Evolutionary conservation across 306 rosid species (phyloP), one percentile per base, ranked within the genome.

Genomic region (Coriaria nepalensis): DNA sequence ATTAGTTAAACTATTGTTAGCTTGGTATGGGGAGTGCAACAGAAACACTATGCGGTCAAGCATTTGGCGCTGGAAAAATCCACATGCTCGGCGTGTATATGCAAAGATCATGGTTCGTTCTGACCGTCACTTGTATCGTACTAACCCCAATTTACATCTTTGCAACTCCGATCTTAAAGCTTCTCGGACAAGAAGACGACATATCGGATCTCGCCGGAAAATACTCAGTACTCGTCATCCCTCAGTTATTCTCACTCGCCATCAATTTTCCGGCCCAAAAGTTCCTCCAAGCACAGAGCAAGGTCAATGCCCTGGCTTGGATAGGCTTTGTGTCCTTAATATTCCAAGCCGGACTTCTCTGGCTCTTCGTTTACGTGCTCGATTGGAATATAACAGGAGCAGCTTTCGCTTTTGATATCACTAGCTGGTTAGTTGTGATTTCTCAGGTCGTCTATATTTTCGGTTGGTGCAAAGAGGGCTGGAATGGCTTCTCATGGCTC

Each of bases 11-110:
- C 5, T 6, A 41, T 6, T 6, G 4, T 41, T 41, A 77, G 84
- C 67, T 86, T 65, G 96, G 96, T 9, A 86, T 84, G 97, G 93
- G 93, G 38, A 83, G 95, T 40, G 97, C 97, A 10, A 43, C 82
- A 0, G 97, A 83, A 80, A 88, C 95, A 11, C 73, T 88, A 0
- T 88, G 97, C 36, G 95, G 97, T 33, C 97, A 88, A 76, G 93
- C 97, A 13, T 83, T 57, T 56, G 95, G 97, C 9, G 97, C 97
- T 33, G 97, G 97, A 38, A 83, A 73, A 51, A 33, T 77, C 41
- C 2, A 66, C 33, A 48, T 81, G 82, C 97, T 88, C 37, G 97
- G 97, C 8, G 57, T 88, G 47, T 88, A 88, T 62, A 66, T 81
- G 95, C 97, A 88, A 67, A 77, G 97, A 6, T 88, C 97, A 5